Percentiles rank a stretch among this genome's conserved stretches.
Evolutionary conservation across 2,329 filamentous ascomycete species (phyloP).

Genomic region (Cladosporium sp.): DNA sequence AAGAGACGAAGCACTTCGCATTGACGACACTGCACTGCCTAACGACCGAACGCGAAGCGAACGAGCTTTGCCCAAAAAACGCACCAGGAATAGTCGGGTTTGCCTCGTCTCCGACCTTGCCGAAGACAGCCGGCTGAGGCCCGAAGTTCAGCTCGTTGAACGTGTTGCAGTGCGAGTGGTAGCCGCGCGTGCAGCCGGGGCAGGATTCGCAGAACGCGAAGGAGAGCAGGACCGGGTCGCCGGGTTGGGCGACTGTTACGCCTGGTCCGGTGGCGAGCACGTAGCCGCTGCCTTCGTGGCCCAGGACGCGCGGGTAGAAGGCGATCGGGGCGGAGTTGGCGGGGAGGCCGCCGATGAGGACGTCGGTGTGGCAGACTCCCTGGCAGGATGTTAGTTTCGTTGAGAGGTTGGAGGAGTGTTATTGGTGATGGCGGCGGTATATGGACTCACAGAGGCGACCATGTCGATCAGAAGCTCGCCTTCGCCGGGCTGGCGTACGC

Average conservation of each 20-base stretch:
- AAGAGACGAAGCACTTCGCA: conserved; percentile 34
- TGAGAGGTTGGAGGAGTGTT: no score
- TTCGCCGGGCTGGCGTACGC: conserved; percentile 33
- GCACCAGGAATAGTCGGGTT: conserved; percentile 32
- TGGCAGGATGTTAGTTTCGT: background rate
- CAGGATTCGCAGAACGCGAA: conserved; percentile 47
- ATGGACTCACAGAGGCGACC: conserved; percentile 37
- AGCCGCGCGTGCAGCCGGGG: conserved; percentile 43
- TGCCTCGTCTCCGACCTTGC: conserved; percentile 11
- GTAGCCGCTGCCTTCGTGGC: conserved; percentile 52
- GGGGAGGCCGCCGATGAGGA: conserved; percentile 41
- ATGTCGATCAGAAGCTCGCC: conserved; percentile 53
- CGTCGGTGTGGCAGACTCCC: conserved; percentile 55
- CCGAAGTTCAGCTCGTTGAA: conserved; percentile 47
- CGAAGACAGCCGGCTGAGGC: conserved; percentile 24
- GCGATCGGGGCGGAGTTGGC: conserved; percentile 32
- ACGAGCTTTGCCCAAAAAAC: conserved; percentile 50
- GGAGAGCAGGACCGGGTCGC: conserved; percentile 46
- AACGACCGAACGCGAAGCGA: conserved; percentile 38
- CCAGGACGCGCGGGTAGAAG: conserved; percentile 47
- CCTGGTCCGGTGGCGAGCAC: conserved; percentile 43
- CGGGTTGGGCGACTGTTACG: conserved; percentile 39
- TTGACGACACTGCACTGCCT: conserved; percentile 40
- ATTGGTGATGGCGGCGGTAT: no score
- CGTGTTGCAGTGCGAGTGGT: conserved; percentile 46